Evolutionary conservation across 495 filamentous ascomycete genomes (phyloP).

Genomic region (Podospora tetraspora): DNA sequence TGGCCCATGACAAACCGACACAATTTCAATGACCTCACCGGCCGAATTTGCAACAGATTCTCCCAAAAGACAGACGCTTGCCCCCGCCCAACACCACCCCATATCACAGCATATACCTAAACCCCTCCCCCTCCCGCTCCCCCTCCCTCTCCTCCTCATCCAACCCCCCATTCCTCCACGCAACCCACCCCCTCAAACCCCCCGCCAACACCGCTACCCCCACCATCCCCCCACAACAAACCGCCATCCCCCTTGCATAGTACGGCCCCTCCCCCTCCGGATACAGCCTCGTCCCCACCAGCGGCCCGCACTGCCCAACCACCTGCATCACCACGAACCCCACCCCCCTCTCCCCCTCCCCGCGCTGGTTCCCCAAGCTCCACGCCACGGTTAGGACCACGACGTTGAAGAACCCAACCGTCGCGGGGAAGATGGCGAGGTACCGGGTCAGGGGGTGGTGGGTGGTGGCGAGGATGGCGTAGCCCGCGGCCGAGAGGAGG

Average conservation of each 20-base stretch:
- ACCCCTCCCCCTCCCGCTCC: slow-evolving; percentile 14
- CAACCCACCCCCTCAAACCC: slow-evolving; percentile 50
- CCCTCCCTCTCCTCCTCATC: slow-evolving; percentile 36
- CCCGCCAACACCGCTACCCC: slow-evolving; percentile 55
- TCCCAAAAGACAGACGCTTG: too few relatives aligned
- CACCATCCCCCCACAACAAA: slow-evolving; percentile 64
- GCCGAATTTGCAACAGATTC: not conserved
- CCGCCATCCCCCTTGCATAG: slow-evolving; percentile 58
- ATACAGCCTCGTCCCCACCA: slow-evolving; percentile 69
- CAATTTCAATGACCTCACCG: too few relatives aligned
- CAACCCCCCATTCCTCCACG: slow-evolving; percentile 52
- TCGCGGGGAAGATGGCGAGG: slow-evolving; percentile 63
- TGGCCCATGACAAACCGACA: not conserved
- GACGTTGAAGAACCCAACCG: slow-evolving; percentile 62
- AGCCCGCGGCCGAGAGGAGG: slow-evolving; percentile 54
- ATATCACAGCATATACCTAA: slow-evolving; percentile 38
- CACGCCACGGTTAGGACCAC: slow-evolving; percentile 71
- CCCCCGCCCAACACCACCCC: too few relatives aligned
- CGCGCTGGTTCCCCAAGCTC: slow-evolving; percentile 68
- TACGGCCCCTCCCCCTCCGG: slow-evolving; percentile 57
- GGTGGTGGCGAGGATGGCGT: slow-evolving; percentile 50
- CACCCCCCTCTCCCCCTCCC: slow-evolving; percentile 56
- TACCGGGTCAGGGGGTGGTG: slow-evolving; percentile 47
- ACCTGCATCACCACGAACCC: slow-evolving; percentile 67
- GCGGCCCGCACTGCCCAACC: slow-evolving; percentile 66